A percentile compares a stretch with the other conserved stretches of the same genome.
Conservation (phyloP, 2,329 filamentous ascomycete genomes). For the Pyricularia pennisetigena region DNA sequence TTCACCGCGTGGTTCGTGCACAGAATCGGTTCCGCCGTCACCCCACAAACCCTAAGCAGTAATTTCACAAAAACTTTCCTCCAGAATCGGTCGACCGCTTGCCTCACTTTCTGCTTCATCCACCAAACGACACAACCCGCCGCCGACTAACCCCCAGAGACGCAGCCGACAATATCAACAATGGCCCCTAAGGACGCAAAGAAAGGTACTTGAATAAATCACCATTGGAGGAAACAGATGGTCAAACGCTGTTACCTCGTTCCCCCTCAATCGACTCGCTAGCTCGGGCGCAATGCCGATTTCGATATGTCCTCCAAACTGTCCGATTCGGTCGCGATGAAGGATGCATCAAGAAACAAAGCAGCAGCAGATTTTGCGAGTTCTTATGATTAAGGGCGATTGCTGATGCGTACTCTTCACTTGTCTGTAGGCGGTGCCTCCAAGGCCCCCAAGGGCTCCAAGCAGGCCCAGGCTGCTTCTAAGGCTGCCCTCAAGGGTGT, state of each 20-base stretch:
- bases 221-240: constrained; percentile 2
- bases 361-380: constrained; percentile 71
- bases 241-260: not conserved
- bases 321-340: constrained; percentile 10
- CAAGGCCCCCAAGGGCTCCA: constrained; percentile 51
- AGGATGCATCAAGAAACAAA: constrained; percentile 36
- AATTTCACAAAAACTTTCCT: not conserved
- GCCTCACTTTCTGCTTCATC: not conserved
- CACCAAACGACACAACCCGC: not conserved
- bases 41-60: constrained; percentile 1
- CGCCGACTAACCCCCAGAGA: constrained; percentile 3
- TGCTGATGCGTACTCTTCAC: constrained; percentile 53
- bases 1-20: not conserved
- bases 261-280: not conserved
- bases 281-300: not conserved
- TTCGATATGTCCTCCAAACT: constrained; percentile 2
- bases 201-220: constrained; percentile 25
- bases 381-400: constrained; percentile 57
- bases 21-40: not conserved
- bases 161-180: constrained; percentile 14
- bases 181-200: constrained; percentile 29
- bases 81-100: not conserved
- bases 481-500: constrained; percentile 94
- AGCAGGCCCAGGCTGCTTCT: constrained; percentile 87
- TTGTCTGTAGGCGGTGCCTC: constrained; percentile 36